Base-by-base conservation (phyloP, 2,329 filamentous ascomycete species). In the Huntiella omanensis region DNA sequence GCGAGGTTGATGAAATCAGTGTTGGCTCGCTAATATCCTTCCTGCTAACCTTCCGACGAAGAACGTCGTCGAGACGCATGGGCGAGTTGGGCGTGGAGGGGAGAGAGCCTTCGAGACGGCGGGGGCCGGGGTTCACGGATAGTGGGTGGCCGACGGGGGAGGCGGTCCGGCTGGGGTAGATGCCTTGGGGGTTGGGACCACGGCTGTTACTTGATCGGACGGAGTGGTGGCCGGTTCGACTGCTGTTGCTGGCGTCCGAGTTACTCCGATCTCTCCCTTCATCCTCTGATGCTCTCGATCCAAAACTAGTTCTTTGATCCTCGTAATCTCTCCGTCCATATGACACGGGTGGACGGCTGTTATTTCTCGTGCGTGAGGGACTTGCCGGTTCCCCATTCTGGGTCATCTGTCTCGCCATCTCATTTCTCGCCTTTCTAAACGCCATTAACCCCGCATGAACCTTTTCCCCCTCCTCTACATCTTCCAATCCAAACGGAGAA, bases 391-490 rank as follows among this genome's bases (percentile, higher is more conserved):
- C 72, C 22, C 22, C 22, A 56, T 68, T 74, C 53, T 40, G 28
- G 12, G 45, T 38, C 38, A 49, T 43, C 15, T 70, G 64, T 49
- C 61, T 68, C 52, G 75, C 71, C 12, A 75, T 59, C 47, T 76
- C 71, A 10, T 70, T 65, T 8, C 70, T 65, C 1, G 71, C 73
- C 53, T 76, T 71, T 22, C 70, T 63, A 54, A 76, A 77, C 2
- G 71, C 69, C 45, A 64, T 68, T 15, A 75, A 59, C 0, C 72
- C 73, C 2, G 68, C 66, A 48, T 72, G 67, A 5, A 65, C 52
- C 22, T 57, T 59, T 7, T 43, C 28, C 0, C 65, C 64, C 0
- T 66, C 64, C 12, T 41, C 40, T 28, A 28, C 22, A 28, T 28
- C 22, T 8, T 28, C 22, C 22, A 28, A 28, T 28, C 22, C 22